phyloP scores from a whole-genome alignment of 257 asterid genomes.

The Petunia secreta region DNA sequence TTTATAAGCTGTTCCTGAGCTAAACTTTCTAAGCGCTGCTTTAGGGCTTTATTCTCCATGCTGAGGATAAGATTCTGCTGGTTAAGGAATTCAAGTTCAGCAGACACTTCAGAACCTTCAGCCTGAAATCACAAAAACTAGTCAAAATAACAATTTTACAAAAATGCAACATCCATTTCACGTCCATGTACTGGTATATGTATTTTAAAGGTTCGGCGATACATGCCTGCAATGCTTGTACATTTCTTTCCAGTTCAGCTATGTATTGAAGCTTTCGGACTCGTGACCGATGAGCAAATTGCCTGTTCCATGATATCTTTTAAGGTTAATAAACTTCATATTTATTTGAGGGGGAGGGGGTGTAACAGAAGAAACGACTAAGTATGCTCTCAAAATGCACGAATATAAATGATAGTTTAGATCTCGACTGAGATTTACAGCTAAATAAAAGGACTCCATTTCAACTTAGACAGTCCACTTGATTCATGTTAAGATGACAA shows the following conservation, averaged over 20 bases:
- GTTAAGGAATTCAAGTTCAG: slow-evolving; percentile 89
- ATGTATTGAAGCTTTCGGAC: slow-evolving; percentile 94
- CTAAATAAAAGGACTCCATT: background rate
- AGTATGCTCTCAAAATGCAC: background rate
- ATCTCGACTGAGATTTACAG: background rate
- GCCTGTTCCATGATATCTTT: slow-evolving; percentile 55
- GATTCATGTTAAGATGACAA: background rate
- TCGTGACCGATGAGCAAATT: slow-evolving; percentile 97
- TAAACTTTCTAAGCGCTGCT: slow-evolving; percentile 82
- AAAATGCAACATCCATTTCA: slow-evolving; percentile 6
- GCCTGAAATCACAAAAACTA: slow-evolving; percentile 54
- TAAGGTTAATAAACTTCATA: slow-evolving; percentile 26
- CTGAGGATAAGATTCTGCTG: slow-evolving; percentile 82
- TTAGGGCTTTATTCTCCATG: slow-evolving; percentile 93
- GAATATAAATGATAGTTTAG: background rate
- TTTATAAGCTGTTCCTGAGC: slow-evolving; percentile 92
- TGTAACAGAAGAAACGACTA: too few species aligned
- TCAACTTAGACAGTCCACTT: slow-evolving; percentile 7
- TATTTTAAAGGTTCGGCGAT: slow-evolving; percentile 7
- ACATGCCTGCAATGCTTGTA: slow-evolving; percentile 94
- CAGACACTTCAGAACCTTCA: slow-evolving; percentile 84
- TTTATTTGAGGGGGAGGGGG: background rate
- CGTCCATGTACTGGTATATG: slow-evolving; percentile 19
- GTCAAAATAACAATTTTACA: slow-evolving; percentile 32
- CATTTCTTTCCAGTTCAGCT: slow-evolving; percentile 91